Evolutionary conservation across 148 eudicot genomes (phyloP).

Genomic region (Camellia sinensis): DNA sequence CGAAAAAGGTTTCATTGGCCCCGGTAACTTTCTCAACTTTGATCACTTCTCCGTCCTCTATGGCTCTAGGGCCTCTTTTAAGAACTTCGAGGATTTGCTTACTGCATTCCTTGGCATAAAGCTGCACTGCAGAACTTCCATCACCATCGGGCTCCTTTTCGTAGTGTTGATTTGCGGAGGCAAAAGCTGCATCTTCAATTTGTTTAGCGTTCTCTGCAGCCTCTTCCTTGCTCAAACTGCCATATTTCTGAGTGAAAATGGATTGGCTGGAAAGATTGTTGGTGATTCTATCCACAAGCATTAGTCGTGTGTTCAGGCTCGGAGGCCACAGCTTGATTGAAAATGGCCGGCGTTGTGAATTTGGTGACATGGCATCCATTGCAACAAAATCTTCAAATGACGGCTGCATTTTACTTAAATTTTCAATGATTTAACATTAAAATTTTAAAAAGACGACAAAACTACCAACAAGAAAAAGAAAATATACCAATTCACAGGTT

Average conservation of each 20-base stretch:
- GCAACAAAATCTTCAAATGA: slow-evolving; percentile 3
- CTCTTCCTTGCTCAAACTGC: slow-evolving; percentile 40
- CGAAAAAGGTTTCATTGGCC: slow-evolving; percentile 36
- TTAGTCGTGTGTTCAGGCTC: slow-evolving; percentile 49
- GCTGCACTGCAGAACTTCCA: slow-evolving; percentile 67
- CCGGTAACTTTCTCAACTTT: slow-evolving; percentile 28
- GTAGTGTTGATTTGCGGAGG: slow-evolving; percentile 43
- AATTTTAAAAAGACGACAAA: neutral
- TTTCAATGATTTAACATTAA: neutral
- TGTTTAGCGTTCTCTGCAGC: slow-evolving; percentile 48
- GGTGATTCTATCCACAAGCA: slow-evolving; percentile 54
- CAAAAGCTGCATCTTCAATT: slow-evolving; percentile 53
- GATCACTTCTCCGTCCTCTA: slow-evolving; percentile 21
- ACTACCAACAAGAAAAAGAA: neutral
- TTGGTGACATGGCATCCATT: slow-evolving; percentile 35
- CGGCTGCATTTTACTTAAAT: neutral
- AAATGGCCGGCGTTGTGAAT: slow-evolving; percentile 29
- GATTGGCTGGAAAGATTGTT: slow-evolving; percentile 52
- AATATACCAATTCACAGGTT: neutral
- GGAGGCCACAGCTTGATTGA: slow-evolving; percentile 72
- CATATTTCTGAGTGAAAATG: slow-evolving; percentile 57
- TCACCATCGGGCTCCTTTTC: slow-evolving; percentile 68
- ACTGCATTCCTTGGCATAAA: slow-evolving; percentile 69
- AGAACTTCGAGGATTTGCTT: slow-evolving; percentile 50
- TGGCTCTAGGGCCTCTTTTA: slow-evolving; percentile 31